Evolutionary conservation across 2,329 filamentous ascomycete species (phyloP).

Genomic region (Colletotrichum abscissum): DNA sequence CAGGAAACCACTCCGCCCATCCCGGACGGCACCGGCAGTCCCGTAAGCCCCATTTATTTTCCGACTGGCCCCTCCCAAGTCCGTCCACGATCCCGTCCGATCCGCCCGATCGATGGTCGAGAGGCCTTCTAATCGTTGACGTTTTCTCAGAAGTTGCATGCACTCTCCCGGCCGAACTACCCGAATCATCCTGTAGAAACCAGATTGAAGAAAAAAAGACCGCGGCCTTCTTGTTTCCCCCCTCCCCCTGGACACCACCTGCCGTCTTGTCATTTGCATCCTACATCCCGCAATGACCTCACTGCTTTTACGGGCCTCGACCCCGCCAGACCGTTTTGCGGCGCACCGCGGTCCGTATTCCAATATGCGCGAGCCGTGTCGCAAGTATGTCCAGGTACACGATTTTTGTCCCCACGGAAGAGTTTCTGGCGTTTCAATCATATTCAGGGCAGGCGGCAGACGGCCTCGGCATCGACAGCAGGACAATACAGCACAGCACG

Average conservation of each 20-base stretch:
- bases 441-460: neutral
- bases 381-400: neutral
- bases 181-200: neutral
- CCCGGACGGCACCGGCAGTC: neutral
- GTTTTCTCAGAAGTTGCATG: neutral
- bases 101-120: neutral
- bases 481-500: neutral
- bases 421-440: neutral
- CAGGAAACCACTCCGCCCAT: neutral
- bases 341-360: neutral
- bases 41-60: slow-evolving; percentile 7
- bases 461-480: neutral
- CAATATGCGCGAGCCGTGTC: too few relatives aligned
- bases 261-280: slow-evolving; percentile 1
- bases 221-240: neutral
- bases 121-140: neutral
- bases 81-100: neutral
- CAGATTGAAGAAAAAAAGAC: neutral
- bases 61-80: neutral
- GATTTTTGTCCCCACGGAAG: neutral
- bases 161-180: neutral
- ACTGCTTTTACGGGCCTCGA: neutral
- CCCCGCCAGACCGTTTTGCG: neutral
- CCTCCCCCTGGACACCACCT: neutral
- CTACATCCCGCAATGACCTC: neutral